Evolutionary conservation across 148 eudicot species (phyloP).

Genomic region (Hydrangea macrophylla): DNA sequence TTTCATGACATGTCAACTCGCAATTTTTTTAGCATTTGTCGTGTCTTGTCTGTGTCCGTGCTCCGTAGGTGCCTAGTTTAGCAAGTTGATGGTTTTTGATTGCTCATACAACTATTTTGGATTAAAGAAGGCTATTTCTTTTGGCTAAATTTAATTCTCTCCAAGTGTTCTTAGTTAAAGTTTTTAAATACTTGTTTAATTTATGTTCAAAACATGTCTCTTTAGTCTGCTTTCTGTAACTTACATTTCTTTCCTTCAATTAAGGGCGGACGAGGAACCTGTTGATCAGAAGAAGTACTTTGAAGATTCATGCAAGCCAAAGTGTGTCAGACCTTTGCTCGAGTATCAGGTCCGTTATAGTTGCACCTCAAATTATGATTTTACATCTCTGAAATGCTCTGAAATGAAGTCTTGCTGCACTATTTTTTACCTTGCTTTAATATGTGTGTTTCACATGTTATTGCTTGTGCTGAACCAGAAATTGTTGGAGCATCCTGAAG

Average conservation of each 20-base stretch:
- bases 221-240: neutral
- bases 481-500: neutral
- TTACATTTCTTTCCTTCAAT: neutral
- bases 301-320: constrained; percentile 43
- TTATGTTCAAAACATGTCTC: neutral
- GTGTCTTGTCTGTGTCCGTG: too few relatives aligned
- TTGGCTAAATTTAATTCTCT: neutral
- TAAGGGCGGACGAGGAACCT: constrained; percentile 46
- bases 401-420: neutral
- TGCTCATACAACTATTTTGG: too few relatives aligned
- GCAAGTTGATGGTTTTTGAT: too few relatives aligned
- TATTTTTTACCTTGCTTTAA: neutral
- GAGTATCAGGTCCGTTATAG: constrained; percentile 28
- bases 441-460: neutral
- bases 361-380: neutral
- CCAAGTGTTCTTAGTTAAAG: neutral
- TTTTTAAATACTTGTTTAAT: neutral
- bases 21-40: too few relatives aligned
- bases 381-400: neutral
- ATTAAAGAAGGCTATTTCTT: too few relatives aligned
- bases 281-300: constrained; percentile 43
- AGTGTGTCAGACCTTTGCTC: constrained; percentile 34
- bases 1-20: too few relatives aligned
- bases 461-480: neutral
- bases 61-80: too few relatives aligned